Conservation (phyloP, 2,329 filamentous ascomycete species). For the Monosporascus cannonballus region DNA sequence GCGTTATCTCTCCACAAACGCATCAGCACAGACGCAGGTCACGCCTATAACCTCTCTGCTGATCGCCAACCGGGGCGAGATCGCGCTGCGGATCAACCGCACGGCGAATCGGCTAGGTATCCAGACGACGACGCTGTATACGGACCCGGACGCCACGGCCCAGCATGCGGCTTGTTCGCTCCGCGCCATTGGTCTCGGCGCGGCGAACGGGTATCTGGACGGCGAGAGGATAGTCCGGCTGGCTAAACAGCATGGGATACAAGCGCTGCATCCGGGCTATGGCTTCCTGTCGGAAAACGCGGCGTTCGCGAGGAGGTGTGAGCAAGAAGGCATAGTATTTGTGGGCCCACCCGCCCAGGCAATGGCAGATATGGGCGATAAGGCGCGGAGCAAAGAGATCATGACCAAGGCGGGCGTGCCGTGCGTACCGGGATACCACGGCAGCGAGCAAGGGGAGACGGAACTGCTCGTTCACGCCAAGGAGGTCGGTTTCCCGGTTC, state of each 20-base stretch:
- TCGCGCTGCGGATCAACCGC: slow-evolving; percentile 84
- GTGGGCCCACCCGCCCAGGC: slow-evolving; percentile 84
- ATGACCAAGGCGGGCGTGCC: slow-evolving; percentile 94
- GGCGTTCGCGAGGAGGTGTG: slow-evolving; percentile 79
- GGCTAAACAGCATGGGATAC: slow-evolving; percentile 78
- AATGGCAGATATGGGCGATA: slow-evolving; percentile 64
- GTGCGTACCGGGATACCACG: slow-evolving; percentile 95
- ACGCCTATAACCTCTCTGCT: slow-evolving; percentile 70
- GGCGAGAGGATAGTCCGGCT: slow-evolving; percentile 86
- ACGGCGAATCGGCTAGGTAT: slow-evolving; percentile 88
- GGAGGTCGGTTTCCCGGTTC: slow-evolving; percentile 62
- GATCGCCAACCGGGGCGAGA: slow-evolving; percentile 96
- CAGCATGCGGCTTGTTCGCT: slow-evolving; percentile 86
- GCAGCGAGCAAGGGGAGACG: slow-evolving; percentile 66
- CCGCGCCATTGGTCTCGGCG: slow-evolving; percentile 76
- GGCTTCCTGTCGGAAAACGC: slow-evolving; percentile 95
- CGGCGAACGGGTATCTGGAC: slow-evolving; percentile 83
- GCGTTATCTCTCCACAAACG: slow-evolving; percentile 30
- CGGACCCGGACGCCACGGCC: slow-evolving; percentile 77
- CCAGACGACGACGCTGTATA: slow-evolving; percentile 89
- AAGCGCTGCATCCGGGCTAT: slow-evolving; percentile 93
- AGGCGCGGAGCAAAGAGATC: slow-evolving; percentile 80
- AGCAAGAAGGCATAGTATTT: slow-evolving; percentile 85
- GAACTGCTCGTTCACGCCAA: slow-evolving; percentile 62
- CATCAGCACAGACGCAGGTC: slow-evolving; percentile 25